Percentiles rank a stretch among this genome's conserved stretches.
Evolutionary conservation across 306 rosid genomes (phyloP).

Genomic region (Canavalia gladiata): DNA sequence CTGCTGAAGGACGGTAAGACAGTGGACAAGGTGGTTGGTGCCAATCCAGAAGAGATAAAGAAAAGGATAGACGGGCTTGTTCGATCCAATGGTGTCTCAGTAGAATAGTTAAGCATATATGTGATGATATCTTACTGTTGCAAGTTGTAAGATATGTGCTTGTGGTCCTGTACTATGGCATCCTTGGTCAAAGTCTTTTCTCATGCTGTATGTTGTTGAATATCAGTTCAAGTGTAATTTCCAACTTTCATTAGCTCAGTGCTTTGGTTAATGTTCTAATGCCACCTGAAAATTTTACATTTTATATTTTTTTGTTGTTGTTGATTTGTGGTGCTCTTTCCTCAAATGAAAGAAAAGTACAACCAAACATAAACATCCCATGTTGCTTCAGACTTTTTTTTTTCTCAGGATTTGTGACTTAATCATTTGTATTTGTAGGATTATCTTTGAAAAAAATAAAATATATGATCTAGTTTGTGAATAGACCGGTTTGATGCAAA

Average conservation of each 20-base stretch:
- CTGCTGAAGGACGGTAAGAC: constrained; percentile 66
- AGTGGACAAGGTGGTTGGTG: constrained; percentile 82
- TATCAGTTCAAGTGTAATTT: constrained; percentile 42
- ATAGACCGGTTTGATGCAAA: not conserved
- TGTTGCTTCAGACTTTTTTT: no score
- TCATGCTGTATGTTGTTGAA: constrained; percentile 36
- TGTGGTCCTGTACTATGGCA: constrained; percentile 40
- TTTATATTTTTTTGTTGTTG: not conserved
- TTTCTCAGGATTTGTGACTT: not conserved
- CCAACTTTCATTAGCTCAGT: not conserved
- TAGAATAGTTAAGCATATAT: constrained; percentile 53
- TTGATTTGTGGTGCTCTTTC: constrained; percentile 24
- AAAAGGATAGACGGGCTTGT: constrained; percentile 72
- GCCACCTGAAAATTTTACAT: constrained; percentile 21
- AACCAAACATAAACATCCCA: no score
- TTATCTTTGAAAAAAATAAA: not conserved
- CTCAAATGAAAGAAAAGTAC: not conserved
- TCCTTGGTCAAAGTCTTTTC: constrained; percentile 13
- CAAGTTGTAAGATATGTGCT: constrained; percentile 48
- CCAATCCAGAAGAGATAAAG: constrained; percentile 94
- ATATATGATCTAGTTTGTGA: not conserved
- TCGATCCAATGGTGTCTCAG: constrained; percentile 55
- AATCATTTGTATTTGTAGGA: not conserved
- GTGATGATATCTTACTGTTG: constrained; percentile 4
- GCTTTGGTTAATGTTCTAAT: not conserved